Evolutionary conservation across 305 asterid genomes (phyloP), one percentile per base, ranked within the genome.

Genomic region (Ilex paraguariensis): DNA sequence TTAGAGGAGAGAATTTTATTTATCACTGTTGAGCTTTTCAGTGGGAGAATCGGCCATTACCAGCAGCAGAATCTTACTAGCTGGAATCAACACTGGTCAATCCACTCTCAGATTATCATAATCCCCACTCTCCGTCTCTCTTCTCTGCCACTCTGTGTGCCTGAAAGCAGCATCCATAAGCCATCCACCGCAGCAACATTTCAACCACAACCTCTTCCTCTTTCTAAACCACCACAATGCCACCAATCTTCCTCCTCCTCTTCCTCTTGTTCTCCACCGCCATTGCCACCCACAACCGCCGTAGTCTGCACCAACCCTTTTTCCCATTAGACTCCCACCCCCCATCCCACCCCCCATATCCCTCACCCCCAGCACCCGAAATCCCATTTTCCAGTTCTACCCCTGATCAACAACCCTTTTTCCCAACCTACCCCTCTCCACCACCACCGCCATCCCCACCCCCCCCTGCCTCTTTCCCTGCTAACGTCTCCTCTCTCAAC

Each of bases 401-500:
- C 5, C 33, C 77, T 54, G 57, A 62, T 4, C 46, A 67, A 31
- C 40, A 59, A 36, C 73, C 80, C 13, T 71, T 75, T 44, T 67
- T 72, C 53, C 61, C 66, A 11, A 39, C 59, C 52, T 31, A 46
- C 79, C 66, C 61, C 31, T 54, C 70, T 13, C 75, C 66, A 16
- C 71, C 66, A 6, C 28, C 55, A 15, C 79, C 75, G 2, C 72
- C 62, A 15, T 33, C 73, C 1, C 64, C 76, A 13, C 13, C 73
- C 30, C 48, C 76, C 3, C n/a, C 59, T 3, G 57, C 61, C 17
- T 64, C 75, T 3, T 69, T 75, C 17, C 79, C 79, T 3, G 76
- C 79, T 21, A 75, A 75, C 59, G 68, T 75, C 13, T 75, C 79
- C n/a, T 63, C 73, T 28, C 57, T 75, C 14, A 49, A 9, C 31